phyloP scores from a whole-genome alignment of 768 basidiomycete genomes.

The Dentipellis sp. region DNA sequence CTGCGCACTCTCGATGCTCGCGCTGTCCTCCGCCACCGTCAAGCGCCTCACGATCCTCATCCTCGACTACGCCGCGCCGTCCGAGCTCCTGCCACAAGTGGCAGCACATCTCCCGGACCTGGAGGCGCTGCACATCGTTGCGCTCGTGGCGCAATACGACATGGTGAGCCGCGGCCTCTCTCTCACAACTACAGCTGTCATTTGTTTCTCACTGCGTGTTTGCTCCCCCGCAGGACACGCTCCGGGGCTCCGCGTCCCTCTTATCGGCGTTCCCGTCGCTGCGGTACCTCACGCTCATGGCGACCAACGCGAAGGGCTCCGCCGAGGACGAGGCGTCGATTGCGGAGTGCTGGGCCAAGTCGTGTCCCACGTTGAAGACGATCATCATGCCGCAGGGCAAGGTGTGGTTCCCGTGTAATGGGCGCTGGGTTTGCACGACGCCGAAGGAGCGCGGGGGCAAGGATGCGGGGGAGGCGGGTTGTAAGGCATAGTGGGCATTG shows the following conservation, averaged over 20 bases:
- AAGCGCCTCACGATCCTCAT: conserved; percentile 48
- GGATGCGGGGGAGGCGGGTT: neutral
- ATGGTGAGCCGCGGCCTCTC: conserved; percentile 27
- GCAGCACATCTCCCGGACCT: conserved; percentile 37
- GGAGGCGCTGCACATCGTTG: conserved; percentile 54
- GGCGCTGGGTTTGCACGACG: neutral
- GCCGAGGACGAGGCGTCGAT: conserved; percentile 37
- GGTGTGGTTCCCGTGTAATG: conserved; percentile 41
- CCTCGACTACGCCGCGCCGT: conserved; percentile 37
- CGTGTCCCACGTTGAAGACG: conserved; percentile 52
- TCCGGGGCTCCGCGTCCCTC: conserved; percentile 31
- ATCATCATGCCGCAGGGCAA: conserved; percentile 56
- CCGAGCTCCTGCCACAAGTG: conserved; percentile 39
- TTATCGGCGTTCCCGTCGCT: conserved; percentile 30
- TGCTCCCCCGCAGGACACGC: conserved; percentile 24
- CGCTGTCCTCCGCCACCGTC: conserved; percentile 28
- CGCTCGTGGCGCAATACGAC: conserved; percentile 39
- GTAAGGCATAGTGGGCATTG: neutral
- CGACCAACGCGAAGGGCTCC: conserved; percentile 22
- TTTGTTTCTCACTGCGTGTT: neutral
- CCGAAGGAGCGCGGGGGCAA: neutral
- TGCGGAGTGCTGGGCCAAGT: conserved; percentile 44
- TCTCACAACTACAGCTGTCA: neutral
- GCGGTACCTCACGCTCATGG: conserved; percentile 55
- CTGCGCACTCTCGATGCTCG: conserved; percentile 36